phyloP scores from a whole-genome alignment of 192 early-diverging fungal genomes.

The Linnemannia schmuckeri region DNA sequence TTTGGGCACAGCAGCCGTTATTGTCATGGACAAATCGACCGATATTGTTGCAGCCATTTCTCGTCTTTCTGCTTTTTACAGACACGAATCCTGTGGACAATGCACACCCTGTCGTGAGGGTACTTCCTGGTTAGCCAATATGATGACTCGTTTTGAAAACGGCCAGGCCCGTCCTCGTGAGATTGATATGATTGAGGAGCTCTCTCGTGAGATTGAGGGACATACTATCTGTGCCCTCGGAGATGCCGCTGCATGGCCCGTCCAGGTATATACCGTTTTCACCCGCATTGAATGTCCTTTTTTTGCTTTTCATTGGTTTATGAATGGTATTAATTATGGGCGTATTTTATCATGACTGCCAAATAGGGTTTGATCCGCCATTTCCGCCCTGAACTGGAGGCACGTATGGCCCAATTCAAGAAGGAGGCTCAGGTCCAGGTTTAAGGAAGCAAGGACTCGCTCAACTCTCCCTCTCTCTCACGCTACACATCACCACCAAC shows the following conservation, averaged over 20 bases:
- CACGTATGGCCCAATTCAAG: slow-evolving; percentile 63
- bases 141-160: slow-evolving; percentile 95
- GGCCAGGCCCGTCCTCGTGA: slow-evolving; percentile 87
- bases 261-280: slow-evolving; percentile 56
- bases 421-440: slow-evolving; percentile 32
- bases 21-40: slow-evolving; percentile 61
- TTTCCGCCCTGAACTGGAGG: slow-evolving; percentile 90
- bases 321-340: not conserved
- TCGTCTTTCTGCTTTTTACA: slow-evolving; percentile 93
- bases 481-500: too few species aligned
- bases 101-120: slow-evolving; percentile 99
- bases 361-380: slow-evolving; percentile 80
- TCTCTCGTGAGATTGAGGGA: slow-evolving; percentile 97
- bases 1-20: slow-evolving; percentile 58
- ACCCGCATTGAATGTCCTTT: too few species aligned
- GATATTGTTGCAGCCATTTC: slow-evolving; percentile 96
- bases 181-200: slow-evolving; percentile 97
- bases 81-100: slow-evolving; percentile 98
- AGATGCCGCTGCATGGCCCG: slow-evolving; percentile 99
- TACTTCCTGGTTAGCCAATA: slow-evolving; percentile 92
- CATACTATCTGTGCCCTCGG: slow-evolving; percentile 99
- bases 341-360: not conserved
- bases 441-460: not conserved
- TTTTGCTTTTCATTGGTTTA: too few species aligned
- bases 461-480: too few species aligned